Percentiles rank a stretch among this genome's conserved stretches.
These are phyloP conservation scores for Zygosaccharomyces sapae DNA, from an alignment of 1,139 yeast species.

Conservation along the genomic window DNA sequence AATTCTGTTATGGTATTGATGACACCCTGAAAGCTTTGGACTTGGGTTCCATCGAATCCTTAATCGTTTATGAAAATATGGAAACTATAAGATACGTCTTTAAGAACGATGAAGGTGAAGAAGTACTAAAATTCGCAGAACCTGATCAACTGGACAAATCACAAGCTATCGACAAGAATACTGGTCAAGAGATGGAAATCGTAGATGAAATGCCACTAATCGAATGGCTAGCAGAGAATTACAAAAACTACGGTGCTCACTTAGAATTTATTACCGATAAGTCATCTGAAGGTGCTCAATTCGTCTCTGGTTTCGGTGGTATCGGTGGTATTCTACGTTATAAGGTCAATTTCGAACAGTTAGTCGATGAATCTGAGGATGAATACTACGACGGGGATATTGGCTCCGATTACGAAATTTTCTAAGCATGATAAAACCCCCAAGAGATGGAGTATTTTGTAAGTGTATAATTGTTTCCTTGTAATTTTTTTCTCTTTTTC, in stretches of 20 bases:
- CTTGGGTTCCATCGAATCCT: slow-evolving; percentile 89
- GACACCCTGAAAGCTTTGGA: slow-evolving; percentile 95
- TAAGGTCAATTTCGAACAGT: slow-evolving; percentile 93
- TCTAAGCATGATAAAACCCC: slow-evolving; percentile 22
- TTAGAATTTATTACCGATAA: slow-evolving; percentile 94
- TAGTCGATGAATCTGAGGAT: slow-evolving; percentile 83
- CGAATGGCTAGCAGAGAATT: slow-evolving; percentile 98
- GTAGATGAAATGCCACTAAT: slow-evolving; percentile 76
- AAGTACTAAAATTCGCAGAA: slow-evolving; percentile 66
- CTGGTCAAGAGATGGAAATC: slow-evolving; percentile 87
- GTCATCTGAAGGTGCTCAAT: slow-evolving; percentile 97
- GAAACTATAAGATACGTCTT: slow-evolving; percentile 78
- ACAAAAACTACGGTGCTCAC: slow-evolving; percentile 88
- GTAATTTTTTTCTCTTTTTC: slow-evolving; percentile 7
- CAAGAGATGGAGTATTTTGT: slow-evolving; percentile 4
- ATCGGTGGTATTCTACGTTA: slow-evolving; percentile 94
- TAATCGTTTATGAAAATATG: slow-evolving; percentile 89
- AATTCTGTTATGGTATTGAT: slow-evolving; percentile 94
- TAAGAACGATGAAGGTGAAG: slow-evolving; percentile 78
- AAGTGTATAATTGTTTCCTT: slow-evolving; percentile 1
- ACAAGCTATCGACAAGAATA: slow-evolving; percentile 72
- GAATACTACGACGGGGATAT: slow-evolving; percentile 82
- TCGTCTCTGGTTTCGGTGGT: slow-evolving; percentile 97
- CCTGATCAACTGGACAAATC: slow-evolving; percentile 73
- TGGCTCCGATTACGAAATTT: slow-evolving; percentile 44